A percentile compares a stretch with the other conserved stretches of the same genome.
phyloP scores from a whole-genome alignment of 768 basidiomycete genomes.

The Leccinum longicurvipes region DNA sequence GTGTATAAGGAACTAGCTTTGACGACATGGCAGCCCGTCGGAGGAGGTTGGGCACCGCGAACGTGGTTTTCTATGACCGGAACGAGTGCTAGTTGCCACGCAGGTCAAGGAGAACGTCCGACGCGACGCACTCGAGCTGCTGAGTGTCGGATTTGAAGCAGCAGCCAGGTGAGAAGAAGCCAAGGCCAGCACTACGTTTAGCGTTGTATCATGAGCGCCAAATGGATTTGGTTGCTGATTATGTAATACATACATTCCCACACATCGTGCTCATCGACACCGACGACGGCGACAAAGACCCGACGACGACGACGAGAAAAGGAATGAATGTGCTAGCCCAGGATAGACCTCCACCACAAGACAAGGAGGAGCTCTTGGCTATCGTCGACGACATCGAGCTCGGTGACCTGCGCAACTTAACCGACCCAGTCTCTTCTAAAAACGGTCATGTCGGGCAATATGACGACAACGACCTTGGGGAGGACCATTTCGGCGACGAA shows the following conservation, averaged over 20 bases:
- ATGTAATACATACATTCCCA: slow-evolving; percentile 26
- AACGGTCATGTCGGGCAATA: slow-evolving; percentile 20
- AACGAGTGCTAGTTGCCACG: slow-evolving; percentile 9
- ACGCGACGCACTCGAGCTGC: slow-evolving; percentile 13
- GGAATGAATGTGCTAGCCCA: slow-evolving; percentile 12
- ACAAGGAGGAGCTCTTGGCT: background rate
- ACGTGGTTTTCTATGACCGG: slow-evolving; percentile 6
- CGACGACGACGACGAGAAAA: background rate
- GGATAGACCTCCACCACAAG: background rate
- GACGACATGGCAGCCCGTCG: slow-evolving; percentile 50
- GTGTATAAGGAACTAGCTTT: slow-evolving; percentile 48
- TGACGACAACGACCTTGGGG: slow-evolving; percentile 30
- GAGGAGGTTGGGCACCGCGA: background rate
- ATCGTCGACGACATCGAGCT: slow-evolving; percentile 31
- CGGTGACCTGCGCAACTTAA: slow-evolving; percentile 27
- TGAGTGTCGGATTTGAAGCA: slow-evolving; percentile 16
- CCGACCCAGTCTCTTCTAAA: slow-evolving; percentile 20
- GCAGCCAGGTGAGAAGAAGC: slow-evolving; percentile 24
- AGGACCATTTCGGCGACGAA: background rate
- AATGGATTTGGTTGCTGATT: slow-evolving; percentile 26
- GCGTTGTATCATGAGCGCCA: slow-evolving; percentile 29
- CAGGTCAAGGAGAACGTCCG: slow-evolving; percentile 10
- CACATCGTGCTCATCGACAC: slow-evolving; percentile 9
- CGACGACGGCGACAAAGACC: slow-evolving; percentile 4
- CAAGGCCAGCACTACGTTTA: slow-evolving; percentile 22